Percentiles rank a stretch among this genome's conserved stretches.
Conservation (phyloP, 495 filamentous ascomycete species). For the Amorphotheca resinae region DNA sequence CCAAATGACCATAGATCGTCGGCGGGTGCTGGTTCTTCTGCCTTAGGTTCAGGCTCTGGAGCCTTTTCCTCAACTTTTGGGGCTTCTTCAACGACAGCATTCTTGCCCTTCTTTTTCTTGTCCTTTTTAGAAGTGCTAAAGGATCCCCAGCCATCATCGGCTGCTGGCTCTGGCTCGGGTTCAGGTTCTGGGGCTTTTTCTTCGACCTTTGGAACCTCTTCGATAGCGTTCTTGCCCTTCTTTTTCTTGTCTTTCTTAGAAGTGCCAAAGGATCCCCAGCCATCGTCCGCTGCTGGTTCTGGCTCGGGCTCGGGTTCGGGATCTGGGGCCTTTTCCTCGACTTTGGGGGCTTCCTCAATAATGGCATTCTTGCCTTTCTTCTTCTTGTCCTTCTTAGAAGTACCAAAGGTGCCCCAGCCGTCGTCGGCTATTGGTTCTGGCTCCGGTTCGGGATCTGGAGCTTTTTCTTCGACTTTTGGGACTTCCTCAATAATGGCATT, state of each 20-base stretch:
- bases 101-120: constrained; percentile 19
- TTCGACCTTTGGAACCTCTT: constrained; percentile 8
- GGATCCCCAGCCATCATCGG: constrained; percentile 14
- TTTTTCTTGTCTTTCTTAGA: constrained; percentile 31
- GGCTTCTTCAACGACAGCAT: constrained; percentile 17
- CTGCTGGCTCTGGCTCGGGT: constrained; percentile 9
- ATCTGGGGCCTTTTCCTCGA: background rate
- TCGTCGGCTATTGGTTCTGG: constrained; percentile 18
- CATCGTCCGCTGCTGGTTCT: constrained; percentile 14
- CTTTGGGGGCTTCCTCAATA: constrained; percentile 15
- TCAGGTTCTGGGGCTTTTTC: constrained; percentile 5
- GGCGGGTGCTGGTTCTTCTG: constrained; percentile 10
- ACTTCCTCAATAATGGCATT: constrained; percentile 11
- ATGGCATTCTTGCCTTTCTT: constrained; percentile 16
- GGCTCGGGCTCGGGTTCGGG: constrained; percentile 14
- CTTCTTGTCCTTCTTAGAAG: constrained; percentile 16
- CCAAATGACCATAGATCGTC: constrained; percentile 21
- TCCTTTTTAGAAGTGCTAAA: constrained; percentile 14
- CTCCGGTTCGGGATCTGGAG: constrained; percentile 19
- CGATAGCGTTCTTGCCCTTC: constrained; percentile 21
- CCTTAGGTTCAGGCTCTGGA: constrained; percentile 2
- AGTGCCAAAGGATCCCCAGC: constrained; percentile 21
- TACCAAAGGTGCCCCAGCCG: constrained; percentile 27
- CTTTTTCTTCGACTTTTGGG: constrained; percentile 10
- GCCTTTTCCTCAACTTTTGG: constrained; percentile 3